Conservation (phyloP, 495 filamentous ascomycete genomes). For the Talaromyces proteolyticus region DNA sequence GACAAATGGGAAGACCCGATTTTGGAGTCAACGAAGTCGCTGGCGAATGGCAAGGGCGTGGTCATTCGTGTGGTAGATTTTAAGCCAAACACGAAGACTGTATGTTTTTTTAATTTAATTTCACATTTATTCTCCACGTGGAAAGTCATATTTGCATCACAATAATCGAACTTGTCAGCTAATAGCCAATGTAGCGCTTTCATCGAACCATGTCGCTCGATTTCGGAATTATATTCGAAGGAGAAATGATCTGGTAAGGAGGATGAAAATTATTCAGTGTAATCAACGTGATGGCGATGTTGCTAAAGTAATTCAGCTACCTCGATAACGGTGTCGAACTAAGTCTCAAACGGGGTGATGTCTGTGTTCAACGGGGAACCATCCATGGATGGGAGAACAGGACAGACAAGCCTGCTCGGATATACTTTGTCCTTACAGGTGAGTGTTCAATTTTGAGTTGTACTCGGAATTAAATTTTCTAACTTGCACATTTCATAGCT, state of each 20-base stretch:
- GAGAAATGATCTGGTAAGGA: slow-evolving; percentile 9
- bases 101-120: slow-evolving; percentile 1
- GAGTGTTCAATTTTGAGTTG: not conserved
- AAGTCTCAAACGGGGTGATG: slow-evolving; percentile 53
- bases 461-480: not conserved
- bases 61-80: slow-evolving; percentile 10
- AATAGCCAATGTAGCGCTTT: slow-evolving; percentile 21
- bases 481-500: not conserved
- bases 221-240: slow-evolving; percentile 53
- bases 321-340: slow-evolving; percentile 52
- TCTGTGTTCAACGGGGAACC: slow-evolving; percentile 59
- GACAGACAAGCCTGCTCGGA: slow-evolving; percentile 6
- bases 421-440: slow-evolving; percentile 8
- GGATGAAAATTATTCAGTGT: no score
- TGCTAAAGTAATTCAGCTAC: slow-evolving; percentile 33
- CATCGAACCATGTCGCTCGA: slow-evolving; percentile 61
- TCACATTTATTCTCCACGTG: not conserved
- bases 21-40: not conserved
- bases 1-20: slow-evolving; percentile 7
- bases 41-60: slow-evolving; percentile 7
- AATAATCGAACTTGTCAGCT: not conserved
- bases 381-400: slow-evolving; percentile 60
- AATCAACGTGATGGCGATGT: no score
- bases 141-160: not conserved
- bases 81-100: slow-evolving; percentile 8